These are phyloP conservation scores for Phytophthora idaei DNA, from an alignment of 352 stramenopile species.

Conservation along the genomic window DNA sequence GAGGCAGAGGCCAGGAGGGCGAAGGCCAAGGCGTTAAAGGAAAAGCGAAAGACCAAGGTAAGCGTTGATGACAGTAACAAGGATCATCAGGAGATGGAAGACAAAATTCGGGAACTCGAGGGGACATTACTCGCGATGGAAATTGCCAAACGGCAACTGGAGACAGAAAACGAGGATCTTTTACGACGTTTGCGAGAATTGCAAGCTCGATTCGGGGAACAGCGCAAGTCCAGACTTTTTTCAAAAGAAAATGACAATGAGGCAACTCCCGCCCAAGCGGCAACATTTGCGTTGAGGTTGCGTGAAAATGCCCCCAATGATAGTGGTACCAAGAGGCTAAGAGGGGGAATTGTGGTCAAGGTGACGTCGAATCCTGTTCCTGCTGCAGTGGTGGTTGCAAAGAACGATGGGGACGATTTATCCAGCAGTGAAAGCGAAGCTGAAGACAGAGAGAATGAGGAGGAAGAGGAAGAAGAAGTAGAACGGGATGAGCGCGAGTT, in stretches of 20 bases:
- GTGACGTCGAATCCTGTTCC: neutral
- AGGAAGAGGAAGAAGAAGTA: constrained; percentile 34
- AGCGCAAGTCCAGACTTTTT: constrained; percentile 14
- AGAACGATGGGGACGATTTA: constrained; percentile 51
- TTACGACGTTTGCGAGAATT: constrained; percentile 52
- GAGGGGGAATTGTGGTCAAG: neutral
- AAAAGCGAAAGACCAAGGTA: constrained; percentile 35
- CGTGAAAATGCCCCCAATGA: constrained; percentile 22
- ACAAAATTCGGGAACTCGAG: constrained; percentile 44
- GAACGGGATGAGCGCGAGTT: constrained; percentile 56
- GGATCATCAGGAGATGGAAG: constrained; percentile 50
- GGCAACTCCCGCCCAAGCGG: constrained; percentile 17
- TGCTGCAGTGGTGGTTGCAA: neutral
- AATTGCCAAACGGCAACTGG: constrained; percentile 40
- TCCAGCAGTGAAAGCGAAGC: constrained; percentile 57
- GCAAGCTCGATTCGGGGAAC: constrained; percentile 43
- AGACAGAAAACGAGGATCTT: constrained; percentile 65
- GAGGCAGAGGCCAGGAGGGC: constrained; percentile 32
- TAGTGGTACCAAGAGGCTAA: constrained; percentile 19
- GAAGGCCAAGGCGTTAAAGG: constrained; percentile 32
- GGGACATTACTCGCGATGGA: constrained; percentile 37
- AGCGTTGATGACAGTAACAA: constrained; percentile 27
- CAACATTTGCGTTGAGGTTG: constrained; percentile 54
- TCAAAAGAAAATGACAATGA: constrained; percentile 9
- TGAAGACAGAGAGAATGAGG: constrained; percentile 36